Evolutionary conservation across 1,284 basidiomycete species (phyloP).

Genomic region (Rhodotorula sp.): DNA sequence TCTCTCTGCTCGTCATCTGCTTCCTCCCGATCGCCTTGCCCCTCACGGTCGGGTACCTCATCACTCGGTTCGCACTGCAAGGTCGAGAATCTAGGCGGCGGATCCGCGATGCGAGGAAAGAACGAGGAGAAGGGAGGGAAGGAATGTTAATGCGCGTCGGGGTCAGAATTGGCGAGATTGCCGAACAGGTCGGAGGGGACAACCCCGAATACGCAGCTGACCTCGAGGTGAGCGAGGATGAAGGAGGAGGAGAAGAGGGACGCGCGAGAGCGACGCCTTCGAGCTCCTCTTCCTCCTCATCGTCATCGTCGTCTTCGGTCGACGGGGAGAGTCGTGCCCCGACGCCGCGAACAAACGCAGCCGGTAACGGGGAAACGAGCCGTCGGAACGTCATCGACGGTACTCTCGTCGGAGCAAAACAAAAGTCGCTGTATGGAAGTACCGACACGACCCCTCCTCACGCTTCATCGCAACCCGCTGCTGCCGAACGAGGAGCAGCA

Average conservation of each 20-base stretch:
- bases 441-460: too few relatives aligned
- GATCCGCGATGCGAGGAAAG: slow-evolving; percentile 14
- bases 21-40: slow-evolving; percentile 26
- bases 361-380: too few relatives aligned
- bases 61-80: slow-evolving; percentile 28
- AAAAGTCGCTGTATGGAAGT: too few relatives aligned
- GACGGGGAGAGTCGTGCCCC: too few relatives aligned
- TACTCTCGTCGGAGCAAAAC: too few relatives aligned
- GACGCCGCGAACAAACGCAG: too few relatives aligned
- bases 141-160: slow-evolving; percentile 31
- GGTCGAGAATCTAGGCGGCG: slow-evolving; percentile 14
- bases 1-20: slow-evolving; percentile 23
- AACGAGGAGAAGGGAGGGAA: slow-evolving; percentile 21
- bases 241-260: too few relatives aligned
- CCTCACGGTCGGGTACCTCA: slow-evolving; percentile 17
- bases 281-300: background rate
- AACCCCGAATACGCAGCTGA: slow-evolving; percentile 33
- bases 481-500: too few relatives aligned
- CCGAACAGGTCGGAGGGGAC: slow-evolving; percentile 26
- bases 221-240: background rate
- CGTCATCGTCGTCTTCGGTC: too few relatives aligned
- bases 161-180: slow-evolving; percentile 27
- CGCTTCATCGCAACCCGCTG: too few relatives aligned
- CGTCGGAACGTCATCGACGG: too few relatives aligned
- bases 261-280: background rate